These are phyloP conservation scores for Pseudozyma tsukubaensis DNA, from an alignment of 1,284 basidiomycete species.

Conservation along the genomic window DNA sequence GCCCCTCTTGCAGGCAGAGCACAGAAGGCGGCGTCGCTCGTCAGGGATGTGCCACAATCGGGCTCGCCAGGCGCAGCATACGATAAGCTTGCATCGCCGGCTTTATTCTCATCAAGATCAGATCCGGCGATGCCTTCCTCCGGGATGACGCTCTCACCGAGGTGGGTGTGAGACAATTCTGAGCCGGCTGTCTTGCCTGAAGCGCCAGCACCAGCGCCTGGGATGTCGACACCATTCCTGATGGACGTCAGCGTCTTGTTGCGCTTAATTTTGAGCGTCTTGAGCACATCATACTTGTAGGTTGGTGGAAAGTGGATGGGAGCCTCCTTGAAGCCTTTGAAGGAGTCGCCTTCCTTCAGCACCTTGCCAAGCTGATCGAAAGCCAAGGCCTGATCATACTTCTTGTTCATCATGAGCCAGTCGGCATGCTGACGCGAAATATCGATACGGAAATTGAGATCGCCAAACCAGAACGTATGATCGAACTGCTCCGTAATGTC, in stretches of 20 bases:
- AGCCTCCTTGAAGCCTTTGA: slow-evolving; percentile 75
- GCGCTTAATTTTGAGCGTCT: slow-evolving; percentile 69
- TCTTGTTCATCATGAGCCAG: slow-evolving; percentile 72
- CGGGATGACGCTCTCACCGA: slow-evolving; percentile 41
- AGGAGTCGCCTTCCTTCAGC: slow-evolving; percentile 74
- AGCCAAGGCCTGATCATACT: slow-evolving; percentile 70
- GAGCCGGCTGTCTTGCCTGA: slow-evolving; percentile 3
- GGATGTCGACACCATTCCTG: slow-evolving; percentile 25
- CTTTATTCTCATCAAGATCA: slow-evolving; percentile 1
- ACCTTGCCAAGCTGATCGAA: slow-evolving; percentile 82
- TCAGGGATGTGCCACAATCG: slow-evolving; percentile 1
- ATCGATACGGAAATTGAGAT: slow-evolving; percentile 71
- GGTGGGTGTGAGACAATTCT: slow-evolving; percentile 11
- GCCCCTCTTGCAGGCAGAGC: background rate
- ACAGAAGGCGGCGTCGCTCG: background rate
- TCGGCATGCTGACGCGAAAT: slow-evolving; percentile 72
- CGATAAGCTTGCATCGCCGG: slow-evolving; percentile 14
- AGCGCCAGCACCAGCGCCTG: slow-evolving; percentile 4
- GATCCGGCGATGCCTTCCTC: slow-evolving; percentile 21
- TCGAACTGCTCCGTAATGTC: slow-evolving; percentile 86
- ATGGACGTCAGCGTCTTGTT: slow-evolving; percentile 28
- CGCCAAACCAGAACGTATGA: slow-evolving; percentile 75
- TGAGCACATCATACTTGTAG: slow-evolving; percentile 82
- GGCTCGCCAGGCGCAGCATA: slow-evolving; percentile 2
- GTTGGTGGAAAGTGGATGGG: slow-evolving; percentile 71